Conservation (phyloP, 2,329 filamentous ascomycete genomes). For the Albophoma yamanashiensis region DNA sequence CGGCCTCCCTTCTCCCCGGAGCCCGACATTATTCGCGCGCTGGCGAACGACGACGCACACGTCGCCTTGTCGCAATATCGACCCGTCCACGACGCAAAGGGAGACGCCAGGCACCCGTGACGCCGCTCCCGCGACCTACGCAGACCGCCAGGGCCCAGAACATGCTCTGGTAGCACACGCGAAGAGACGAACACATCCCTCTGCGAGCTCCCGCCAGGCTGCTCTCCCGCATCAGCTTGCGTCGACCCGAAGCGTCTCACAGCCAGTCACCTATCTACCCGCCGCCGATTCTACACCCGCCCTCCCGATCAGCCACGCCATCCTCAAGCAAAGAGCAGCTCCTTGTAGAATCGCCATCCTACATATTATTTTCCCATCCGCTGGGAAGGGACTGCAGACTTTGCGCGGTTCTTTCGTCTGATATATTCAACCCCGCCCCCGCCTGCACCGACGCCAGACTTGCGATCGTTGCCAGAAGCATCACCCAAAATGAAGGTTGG, state of each 20-base stretch:
- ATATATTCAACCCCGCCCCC: background rate
- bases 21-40: background rate
- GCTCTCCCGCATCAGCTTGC: background rate
- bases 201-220: background rate
- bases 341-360: background rate
- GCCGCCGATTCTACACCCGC: background rate
- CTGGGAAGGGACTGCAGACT: background rate
- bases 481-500: conserved; percentile 27
- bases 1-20: background rate
- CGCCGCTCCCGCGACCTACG: background rate
- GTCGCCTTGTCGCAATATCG: background rate
- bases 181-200: background rate
- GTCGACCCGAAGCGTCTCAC: background rate
- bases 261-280: background rate
- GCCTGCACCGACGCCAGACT: background rate
- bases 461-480: background rate
- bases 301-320: background rate
- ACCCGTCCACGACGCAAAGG: background rate
- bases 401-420: background rate
- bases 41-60: background rate
- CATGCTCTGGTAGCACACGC: background rate
- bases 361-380: background rate
- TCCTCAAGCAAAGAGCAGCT: background rate
- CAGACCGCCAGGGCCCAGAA: background rate
- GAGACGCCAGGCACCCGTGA: background rate